A percentile compares a stretch with the other conserved stretches of the same genome.
Evolutionary conservation across 192 early-diverging fungal species (phyloP).

Genomic region (Chytriomyces confervae): DNA sequence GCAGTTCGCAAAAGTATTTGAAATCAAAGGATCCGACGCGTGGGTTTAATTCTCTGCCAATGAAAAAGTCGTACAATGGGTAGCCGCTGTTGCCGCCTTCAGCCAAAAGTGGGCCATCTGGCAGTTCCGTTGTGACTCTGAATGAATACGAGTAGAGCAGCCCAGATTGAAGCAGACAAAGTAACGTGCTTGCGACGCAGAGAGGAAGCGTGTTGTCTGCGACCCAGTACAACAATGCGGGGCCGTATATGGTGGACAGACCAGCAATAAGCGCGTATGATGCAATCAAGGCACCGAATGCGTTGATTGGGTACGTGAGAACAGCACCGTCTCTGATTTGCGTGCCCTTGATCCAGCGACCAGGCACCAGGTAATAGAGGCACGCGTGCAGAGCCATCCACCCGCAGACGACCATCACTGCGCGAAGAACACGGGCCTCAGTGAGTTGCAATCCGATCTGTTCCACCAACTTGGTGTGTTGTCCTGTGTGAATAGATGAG

Average conservation of each 20-base stretch:
- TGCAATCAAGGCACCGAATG: slow-evolving; percentile 38
- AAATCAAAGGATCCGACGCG: slow-evolving; percentile 78
- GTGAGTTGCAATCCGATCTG: no score
- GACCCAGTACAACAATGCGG: slow-evolving; percentile 76
- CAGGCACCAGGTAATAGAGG: not conserved
- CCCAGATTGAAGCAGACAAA: slow-evolving; percentile 67
- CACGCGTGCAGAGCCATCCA: not conserved
- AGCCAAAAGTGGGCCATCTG: slow-evolving; percentile 60
- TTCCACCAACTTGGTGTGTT: no score
- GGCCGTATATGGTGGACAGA: slow-evolving; percentile 58
- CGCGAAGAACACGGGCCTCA: no score
- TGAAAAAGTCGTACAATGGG: slow-evolving; percentile 90
- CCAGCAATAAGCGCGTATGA: slow-evolving; percentile 53
- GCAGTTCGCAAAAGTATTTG: slow-evolving; percentile 92
- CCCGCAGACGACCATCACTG: not conserved
- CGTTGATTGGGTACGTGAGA: slow-evolving; percentile 86
- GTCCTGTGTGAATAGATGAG: no score
- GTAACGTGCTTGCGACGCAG: slow-evolving; percentile 64
- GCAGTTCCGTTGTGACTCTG: slow-evolving; percentile 48
- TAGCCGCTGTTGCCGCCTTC: slow-evolving; percentile 92
- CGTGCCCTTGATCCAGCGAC: slow-evolving; percentile 55
- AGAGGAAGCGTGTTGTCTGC: slow-evolving; percentile 80
- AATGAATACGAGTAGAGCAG: slow-evolving; percentile 75
- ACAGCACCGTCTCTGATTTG: slow-evolving; percentile 71
- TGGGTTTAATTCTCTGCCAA: slow-evolving; percentile 96